Evolutionary conservation across 208 protist genomes (phyloP).

Genomic region (Acanthamoeba healyi): DNA sequence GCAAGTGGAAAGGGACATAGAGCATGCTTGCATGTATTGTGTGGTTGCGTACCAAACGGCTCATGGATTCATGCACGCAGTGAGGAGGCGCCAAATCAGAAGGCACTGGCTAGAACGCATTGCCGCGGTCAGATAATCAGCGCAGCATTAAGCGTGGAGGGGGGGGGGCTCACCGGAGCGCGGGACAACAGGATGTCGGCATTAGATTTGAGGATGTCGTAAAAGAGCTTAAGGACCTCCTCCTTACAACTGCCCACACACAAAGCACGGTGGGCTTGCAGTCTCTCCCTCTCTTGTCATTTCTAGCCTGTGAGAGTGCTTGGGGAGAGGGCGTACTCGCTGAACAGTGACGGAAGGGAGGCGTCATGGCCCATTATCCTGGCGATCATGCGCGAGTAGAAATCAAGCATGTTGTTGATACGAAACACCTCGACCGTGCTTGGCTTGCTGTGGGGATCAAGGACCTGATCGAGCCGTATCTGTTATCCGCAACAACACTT

Average conservation of each 20-base stretch:
- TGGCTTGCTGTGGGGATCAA: slow-evolving; percentile 75
- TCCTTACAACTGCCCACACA: slow-evolving; percentile 55
- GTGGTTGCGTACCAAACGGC: slow-evolving; percentile 62
- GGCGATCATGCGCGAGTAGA: slow-evolving; percentile 75
- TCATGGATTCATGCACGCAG: slow-evolving; percentile 66
- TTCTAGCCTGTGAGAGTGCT: slow-evolving; percentile 26
- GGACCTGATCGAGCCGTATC: slow-evolving; percentile 77
- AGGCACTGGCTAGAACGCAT: slow-evolving; percentile 21
- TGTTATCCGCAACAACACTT: not conserved
- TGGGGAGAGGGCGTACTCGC: not conserved
- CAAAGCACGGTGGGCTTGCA: too few relatives aligned
- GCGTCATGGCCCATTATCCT: not conserved
- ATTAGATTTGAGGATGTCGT: slow-evolving; percentile 1
- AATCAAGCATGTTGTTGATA: slow-evolving; percentile 80
- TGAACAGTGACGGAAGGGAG: slow-evolving; percentile 26
- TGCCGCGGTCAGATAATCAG: not conserved
- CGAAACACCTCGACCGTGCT: slow-evolving; percentile 74
- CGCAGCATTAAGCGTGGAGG: not conserved
- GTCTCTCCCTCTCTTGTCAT: slow-evolving; percentile 65
- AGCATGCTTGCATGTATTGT: not conserved
- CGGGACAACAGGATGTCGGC: slow-evolving; percentile 21
- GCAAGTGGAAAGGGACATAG: not conserved
- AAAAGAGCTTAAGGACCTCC: slow-evolving; percentile 62
- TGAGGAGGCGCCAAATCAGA: slow-evolving; percentile 40
- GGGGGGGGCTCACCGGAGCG: not conserved